Evolutionary conservation across 2,329 filamentous ascomycete species (phyloP).

Genomic region (Diaporthe sp.): DNA sequence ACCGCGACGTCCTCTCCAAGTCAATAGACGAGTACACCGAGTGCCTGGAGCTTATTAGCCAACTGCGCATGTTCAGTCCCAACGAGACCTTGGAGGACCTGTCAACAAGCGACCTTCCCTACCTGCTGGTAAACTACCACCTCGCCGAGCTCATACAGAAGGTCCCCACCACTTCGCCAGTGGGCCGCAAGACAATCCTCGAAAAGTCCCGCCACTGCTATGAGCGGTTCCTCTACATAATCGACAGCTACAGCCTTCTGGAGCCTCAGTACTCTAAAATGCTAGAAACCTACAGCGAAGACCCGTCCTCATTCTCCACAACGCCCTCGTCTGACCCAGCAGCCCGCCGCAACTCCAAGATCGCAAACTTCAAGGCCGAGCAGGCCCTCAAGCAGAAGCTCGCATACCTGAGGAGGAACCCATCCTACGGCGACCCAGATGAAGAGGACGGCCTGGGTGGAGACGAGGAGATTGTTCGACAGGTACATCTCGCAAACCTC

Average conservation of each 20-base stretch:
- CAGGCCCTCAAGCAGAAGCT: slow-evolving; percentile 87
- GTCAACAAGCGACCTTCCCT: slow-evolving; percentile 86
- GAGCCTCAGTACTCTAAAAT: slow-evolving; percentile 74
- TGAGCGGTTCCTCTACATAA: slow-evolving; percentile 81
- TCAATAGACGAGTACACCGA: slow-evolving; percentile 80
- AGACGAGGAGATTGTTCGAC: slow-evolving; percentile 87
- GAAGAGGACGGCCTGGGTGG: slow-evolving; percentile 74
- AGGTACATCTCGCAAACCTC: slow-evolving; percentile 83
- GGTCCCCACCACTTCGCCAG: slow-evolving; percentile 65
- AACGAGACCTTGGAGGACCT: slow-evolving; percentile 94
- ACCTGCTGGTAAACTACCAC: slow-evolving; percentile 82
- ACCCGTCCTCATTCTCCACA: slow-evolving; percentile 79
- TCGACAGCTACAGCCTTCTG: slow-evolving; percentile 85
- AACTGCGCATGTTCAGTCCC: slow-evolving; percentile 86
- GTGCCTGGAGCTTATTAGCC: slow-evolving; percentile 77
- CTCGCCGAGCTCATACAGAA: slow-evolving; percentile 85
- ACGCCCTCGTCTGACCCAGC: slow-evolving; percentile 73
- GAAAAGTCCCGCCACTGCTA: slow-evolving; percentile 76
- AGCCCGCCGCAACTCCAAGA: slow-evolving; percentile 84
- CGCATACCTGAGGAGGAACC: slow-evolving; percentile 66
- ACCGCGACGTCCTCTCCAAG: slow-evolving; percentile 75
- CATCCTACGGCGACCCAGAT: slow-evolving; percentile 65
- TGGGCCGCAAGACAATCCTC: slow-evolving; percentile 74
- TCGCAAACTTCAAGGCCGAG: slow-evolving; percentile 86
- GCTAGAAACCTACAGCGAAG: slow-evolving; percentile 80